phyloP scores from a whole-genome alignment of 2,329 filamentous ascomycete species.

The Colletotrichum camelliae region DNA sequence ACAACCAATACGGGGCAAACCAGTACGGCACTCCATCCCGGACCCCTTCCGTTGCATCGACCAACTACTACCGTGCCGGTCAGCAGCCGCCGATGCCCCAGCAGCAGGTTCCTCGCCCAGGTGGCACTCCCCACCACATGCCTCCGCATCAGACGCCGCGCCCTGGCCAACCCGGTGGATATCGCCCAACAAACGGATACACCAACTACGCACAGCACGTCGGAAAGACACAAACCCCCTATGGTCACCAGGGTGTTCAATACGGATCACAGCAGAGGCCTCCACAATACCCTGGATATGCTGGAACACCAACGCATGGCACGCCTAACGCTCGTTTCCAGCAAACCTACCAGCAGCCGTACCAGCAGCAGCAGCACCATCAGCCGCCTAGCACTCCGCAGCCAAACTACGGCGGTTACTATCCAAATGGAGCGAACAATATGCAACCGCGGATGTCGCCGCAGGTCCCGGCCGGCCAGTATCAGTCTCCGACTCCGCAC shows the following conservation, averaged over 20 bases:
- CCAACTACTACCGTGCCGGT: slow-evolving; percentile 49
- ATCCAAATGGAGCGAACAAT: slow-evolving; percentile 48
- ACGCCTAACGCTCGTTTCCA: slow-evolving; percentile 49
- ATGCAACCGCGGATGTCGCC: slow-evolving; percentile 50
- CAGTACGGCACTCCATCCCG: slow-evolving; percentile 56
- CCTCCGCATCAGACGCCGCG: slow-evolving; percentile 36
- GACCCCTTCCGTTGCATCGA: slow-evolving; percentile 45
- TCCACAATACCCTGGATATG: slow-evolving; percentile 43
- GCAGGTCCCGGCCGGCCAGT: slow-evolving; percentile 44
- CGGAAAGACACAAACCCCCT: slow-evolving; percentile 57
- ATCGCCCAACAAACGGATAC: slow-evolving; percentile 55
- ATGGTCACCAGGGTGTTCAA: slow-evolving; percentile 56
- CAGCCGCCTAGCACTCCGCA: slow-evolving; percentile 41
- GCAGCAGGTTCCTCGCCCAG: slow-evolving; percentile 36
- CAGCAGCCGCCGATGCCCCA: slow-evolving; percentile 45
- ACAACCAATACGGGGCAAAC: slow-evolving; percentile 46
- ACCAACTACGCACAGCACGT: slow-evolving; percentile 54
- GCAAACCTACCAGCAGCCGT: slow-evolving; percentile 39
- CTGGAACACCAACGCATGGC: slow-evolving; percentile 40
- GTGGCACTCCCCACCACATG: slow-evolving; percentile 25
- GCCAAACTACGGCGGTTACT: slow-evolving; percentile 40
- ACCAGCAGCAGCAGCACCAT: slow-evolving; percentile 33
- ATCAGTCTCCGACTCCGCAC: slow-evolving; percentile 34
- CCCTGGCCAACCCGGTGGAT: slow-evolving; percentile 37
- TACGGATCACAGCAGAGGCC: slow-evolving; percentile 53